Conservation (phyloP, 2,329 filamentous ascomycete genomes). For the Lachnellula hyalina region DNA sequence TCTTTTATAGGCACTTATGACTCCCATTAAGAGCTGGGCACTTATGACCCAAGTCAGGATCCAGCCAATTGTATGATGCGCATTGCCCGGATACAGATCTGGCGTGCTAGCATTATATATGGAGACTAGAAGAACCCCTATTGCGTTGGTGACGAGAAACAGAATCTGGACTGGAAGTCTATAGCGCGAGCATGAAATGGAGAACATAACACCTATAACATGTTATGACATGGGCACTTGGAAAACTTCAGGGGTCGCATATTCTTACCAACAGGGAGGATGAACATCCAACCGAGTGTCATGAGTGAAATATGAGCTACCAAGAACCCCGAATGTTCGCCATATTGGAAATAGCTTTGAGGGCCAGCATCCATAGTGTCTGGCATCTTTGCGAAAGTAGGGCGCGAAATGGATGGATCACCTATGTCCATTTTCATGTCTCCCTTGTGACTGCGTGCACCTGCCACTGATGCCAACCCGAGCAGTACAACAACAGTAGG, state of each 20-base stretch:
- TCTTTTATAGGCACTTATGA: constrained; percentile 24
- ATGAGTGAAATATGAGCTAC: constrained; percentile 62
- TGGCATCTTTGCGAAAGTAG: constrained; percentile 3
- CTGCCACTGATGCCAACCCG: constrained; percentile 14
- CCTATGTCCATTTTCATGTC: constrained; percentile 30
- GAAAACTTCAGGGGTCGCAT: not conserved
- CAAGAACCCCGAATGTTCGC: constrained; percentile 35
- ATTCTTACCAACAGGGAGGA: constrained; percentile 61
- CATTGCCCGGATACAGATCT: constrained; percentile 79
- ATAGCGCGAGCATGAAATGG: constrained; percentile 71
- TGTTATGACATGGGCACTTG: not conserved
- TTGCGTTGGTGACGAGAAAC: constrained; percentile 58
- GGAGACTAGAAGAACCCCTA: constrained; percentile 59
- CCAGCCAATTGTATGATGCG: constrained; percentile 89
- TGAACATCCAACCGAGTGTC: constrained; percentile 62
- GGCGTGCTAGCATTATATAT: constrained; percentile 78
- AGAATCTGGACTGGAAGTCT: constrained; percentile 63
- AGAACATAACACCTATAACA: constrained; percentile 63
- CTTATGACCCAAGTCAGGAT: constrained; percentile 66
- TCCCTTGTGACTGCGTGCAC: constrained; percentile 25
- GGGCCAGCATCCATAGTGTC: constrained; percentile 22
- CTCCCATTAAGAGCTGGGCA: constrained; percentile 59
- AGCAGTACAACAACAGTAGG: constrained; percentile 14
- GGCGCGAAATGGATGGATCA: constrained; percentile 2
- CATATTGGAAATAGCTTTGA: constrained; percentile 37